phyloP scores from a whole-genome alignment of 495 filamentous ascomycete genomes.

The Xylaria nigripes region DNA sequence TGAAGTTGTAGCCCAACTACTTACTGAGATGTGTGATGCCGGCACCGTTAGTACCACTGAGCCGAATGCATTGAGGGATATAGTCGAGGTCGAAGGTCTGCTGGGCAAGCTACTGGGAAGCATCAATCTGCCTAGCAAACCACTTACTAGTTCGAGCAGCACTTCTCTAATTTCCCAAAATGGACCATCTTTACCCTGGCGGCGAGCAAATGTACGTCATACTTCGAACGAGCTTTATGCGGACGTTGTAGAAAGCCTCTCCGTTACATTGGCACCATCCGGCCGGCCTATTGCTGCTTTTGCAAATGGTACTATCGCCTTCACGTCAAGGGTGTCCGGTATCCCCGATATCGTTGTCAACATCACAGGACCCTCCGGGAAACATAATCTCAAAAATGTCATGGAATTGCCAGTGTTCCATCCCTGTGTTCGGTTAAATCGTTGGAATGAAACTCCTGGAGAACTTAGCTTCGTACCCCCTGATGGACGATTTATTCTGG shows the following conservation, averaged over 20 bases:
- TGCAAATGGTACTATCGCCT: slow-evolving; percentile 86
- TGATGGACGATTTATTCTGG: slow-evolving; percentile 89
- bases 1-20: slow-evolving; percentile 87
- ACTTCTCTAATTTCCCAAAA: slow-evolving; percentile 32
- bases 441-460: slow-evolving; percentile 81
- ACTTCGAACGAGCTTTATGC: slow-evolving; percentile 97
- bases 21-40: slow-evolving; percentile 94
- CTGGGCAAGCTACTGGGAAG: slow-evolving; percentile 87
- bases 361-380: slow-evolving; percentile 68
- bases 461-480: slow-evolving; percentile 92
- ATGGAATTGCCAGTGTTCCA: slow-evolving; percentile 93
- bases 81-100: slow-evolving; percentile 82
- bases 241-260: slow-evolving; percentile 84
- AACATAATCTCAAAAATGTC: slow-evolving; percentile 59
- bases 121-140: slow-evolving; percentile 60
- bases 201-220: slow-evolving; percentile 84
- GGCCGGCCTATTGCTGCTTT: slow-evolving; percentile 79
- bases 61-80: slow-evolving; percentile 83
- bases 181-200: slow-evolving; percentile 62
- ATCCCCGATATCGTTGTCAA: slow-evolving; percentile 82
- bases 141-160: slow-evolving; percentile 16
- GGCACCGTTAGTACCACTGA: slow-evolving; percentile 87
- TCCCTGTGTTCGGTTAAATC: slow-evolving; percentile 78
- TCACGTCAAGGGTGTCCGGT: slow-evolving; percentile 90
- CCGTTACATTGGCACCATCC: slow-evolving; percentile 80